Conservation (phyloP, 371 early-diverging fungal species). For the Rhizopus sp. region DNA sequence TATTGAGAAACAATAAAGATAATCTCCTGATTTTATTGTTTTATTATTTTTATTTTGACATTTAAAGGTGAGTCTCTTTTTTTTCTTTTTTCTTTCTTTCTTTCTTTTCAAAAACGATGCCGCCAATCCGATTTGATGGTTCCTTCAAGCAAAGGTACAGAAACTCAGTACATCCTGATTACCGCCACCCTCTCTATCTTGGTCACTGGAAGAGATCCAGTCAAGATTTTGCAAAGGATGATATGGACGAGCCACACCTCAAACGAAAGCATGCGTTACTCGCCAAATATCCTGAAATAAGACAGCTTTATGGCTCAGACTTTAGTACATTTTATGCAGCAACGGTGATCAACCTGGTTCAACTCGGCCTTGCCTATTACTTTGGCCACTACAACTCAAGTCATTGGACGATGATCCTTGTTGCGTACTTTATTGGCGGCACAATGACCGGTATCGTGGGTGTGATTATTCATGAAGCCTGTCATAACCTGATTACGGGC, state of each 20-base stretch:
- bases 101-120: not conserved
- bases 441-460: conserved; percentile 78
- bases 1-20: conserved; percentile 2
- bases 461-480: conserved; percentile 90
- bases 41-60: too few species aligned
- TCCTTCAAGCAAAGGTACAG: too few species aligned
- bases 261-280: conserved; percentile 90
- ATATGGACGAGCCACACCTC: conserved; percentile 94
- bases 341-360: conserved; percentile 65
- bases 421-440: conserved; percentile 86
- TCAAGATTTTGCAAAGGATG: conserved; percentile 81
- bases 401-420: conserved; percentile 56
- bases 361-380: conserved; percentile 77
- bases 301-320: conserved; percentile 83
- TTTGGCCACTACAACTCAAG: conserved; percentile 70
- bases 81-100: too few species aligned
- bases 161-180: conserved; percentile 56
- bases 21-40: not conserved
- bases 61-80: not conserved
- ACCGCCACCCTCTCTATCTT: conserved; percentile 77
- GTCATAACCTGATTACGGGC: conserved; percentile 80
- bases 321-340: conserved; percentile 77
- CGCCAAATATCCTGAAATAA: conserved; percentile 86
- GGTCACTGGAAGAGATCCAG: conserved; percentile 86
- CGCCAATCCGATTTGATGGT: not conserved